phyloP scores from a whole-genome alignment of 164 flowering plant species.

The Stephania cephalantha region DNA sequence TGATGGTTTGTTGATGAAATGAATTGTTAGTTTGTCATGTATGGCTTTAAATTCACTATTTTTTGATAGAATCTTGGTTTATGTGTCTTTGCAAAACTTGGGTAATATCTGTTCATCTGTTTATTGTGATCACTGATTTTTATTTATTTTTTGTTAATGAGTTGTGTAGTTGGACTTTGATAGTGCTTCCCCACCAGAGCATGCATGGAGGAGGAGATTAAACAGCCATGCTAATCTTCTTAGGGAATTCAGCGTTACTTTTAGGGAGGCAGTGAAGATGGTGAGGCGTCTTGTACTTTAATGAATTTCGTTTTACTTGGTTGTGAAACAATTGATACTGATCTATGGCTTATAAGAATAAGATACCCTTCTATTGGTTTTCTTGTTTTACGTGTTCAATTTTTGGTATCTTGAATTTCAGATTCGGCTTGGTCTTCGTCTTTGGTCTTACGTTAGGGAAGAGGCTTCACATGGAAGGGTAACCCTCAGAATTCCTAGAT shows the following conservation, averaged over 20 bases:
- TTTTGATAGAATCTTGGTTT: no score
- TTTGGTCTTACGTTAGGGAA: constrained; percentile 92
- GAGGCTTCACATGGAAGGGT: constrained; percentile 99
- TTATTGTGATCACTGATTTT: constrained; percentile 3
- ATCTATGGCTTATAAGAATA: not conserved
- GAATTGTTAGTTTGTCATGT: no score
- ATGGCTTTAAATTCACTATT: no score
- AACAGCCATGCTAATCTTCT: constrained; percentile 87
- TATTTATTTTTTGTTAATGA: not conserved
- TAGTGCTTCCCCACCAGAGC: constrained; percentile 88
- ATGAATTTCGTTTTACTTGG: constrained; percentile 4
- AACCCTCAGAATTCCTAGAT: constrained; percentile 18
- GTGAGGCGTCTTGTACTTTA: constrained; percentile 28
- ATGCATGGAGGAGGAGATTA: constrained; percentile 92
- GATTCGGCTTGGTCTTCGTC: constrained; percentile 81
- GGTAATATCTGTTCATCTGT: not conserved
- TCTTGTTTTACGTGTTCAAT: not conserved
- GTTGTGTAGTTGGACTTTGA: constrained; percentile 69
- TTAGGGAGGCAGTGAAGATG: constrained; percentile 87
- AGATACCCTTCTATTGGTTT: not conserved
- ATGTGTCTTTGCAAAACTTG: not conserved
- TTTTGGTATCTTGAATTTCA: constrained; percentile 22
- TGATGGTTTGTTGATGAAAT: no score
- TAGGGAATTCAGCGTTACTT: constrained; percentile 88
- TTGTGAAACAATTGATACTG: not conserved